These are phyloP conservation scores for Lunularia cruciata DNA, from an alignment of 225 moss, liverwort and hornwort species.

Conservation along the genomic window DNA sequence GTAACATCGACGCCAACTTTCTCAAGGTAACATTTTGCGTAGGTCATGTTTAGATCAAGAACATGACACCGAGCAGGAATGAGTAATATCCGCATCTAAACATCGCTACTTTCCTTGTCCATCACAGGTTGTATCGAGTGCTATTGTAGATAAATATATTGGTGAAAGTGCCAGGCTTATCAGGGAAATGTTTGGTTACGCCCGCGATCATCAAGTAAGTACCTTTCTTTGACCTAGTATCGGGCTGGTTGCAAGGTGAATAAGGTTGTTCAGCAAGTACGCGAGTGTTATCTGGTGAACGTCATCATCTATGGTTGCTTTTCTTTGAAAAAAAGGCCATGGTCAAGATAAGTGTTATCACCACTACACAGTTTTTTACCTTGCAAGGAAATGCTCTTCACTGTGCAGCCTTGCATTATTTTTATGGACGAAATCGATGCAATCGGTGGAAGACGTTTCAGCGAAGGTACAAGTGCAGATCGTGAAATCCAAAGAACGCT, in stretches of 20 bases:
- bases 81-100: no score
- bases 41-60: no score
- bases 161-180: conserved; percentile 98
- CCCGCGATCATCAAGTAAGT: conserved; percentile 92
- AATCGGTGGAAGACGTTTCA: conserved; percentile 90
- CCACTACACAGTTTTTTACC: no score
- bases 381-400: no score
- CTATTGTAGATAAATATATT: conserved; percentile 98
- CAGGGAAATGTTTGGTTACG: conserved; percentile 99
- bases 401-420: conserved; percentile 82
- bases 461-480: conserved; percentile 98
- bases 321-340: no score
- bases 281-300: no score
- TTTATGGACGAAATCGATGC: conserved; percentile 99
- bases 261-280: no score
- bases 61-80: no score
- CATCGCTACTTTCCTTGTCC: background rate
- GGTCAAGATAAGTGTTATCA: no score
- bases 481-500: conserved; percentile 95
- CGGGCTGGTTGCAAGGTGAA: no score
- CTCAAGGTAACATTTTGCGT: conserved; percentile 59
- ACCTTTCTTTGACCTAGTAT: background rate
- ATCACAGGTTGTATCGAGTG: conserved; percentile 89
- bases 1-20: conserved; percentile 99
- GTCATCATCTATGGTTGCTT: no score